Conservation (phyloP, 2,329 filamentous ascomycete genomes). For the Moelleriella libera region DNA sequence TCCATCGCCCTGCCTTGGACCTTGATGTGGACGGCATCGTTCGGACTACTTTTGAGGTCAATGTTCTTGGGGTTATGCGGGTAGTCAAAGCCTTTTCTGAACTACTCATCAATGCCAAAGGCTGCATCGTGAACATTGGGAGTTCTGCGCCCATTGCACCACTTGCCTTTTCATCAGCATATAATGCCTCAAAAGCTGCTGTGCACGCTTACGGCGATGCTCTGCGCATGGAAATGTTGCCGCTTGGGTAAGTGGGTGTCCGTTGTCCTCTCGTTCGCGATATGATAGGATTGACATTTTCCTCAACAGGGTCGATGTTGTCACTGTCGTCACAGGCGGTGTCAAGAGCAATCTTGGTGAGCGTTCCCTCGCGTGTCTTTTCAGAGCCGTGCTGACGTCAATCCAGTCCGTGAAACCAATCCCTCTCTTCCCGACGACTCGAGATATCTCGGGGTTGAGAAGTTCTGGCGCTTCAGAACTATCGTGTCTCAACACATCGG, state of each 20-base stretch:
- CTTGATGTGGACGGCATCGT: conserved; percentile 13
- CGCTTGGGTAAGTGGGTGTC: conserved; percentile 7
- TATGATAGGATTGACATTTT: neutral
- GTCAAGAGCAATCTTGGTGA: conserved; percentile 8
- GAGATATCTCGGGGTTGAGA: conserved; percentile 3
- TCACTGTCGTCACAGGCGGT: conserved; percentile 6
- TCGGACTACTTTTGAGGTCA: conserved; percentile 24
- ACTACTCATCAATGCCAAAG: conserved; percentile 9
- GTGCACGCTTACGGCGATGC: conserved; percentile 9
- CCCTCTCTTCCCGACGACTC: conserved; percentile 5
- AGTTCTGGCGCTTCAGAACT: conserved; percentile 6
- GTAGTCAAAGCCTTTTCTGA: conserved; percentile 9
- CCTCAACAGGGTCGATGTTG: conserved; percentile 5
- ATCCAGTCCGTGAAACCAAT: conserved; percentile 4
- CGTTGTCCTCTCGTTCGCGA: neutral
- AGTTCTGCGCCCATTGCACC: conserved; percentile 10
- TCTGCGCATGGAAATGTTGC: conserved; percentile 10
- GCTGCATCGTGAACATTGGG: conserved; percentile 12
- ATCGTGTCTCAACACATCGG: conserved; percentile 1
- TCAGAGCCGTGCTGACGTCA: neutral
- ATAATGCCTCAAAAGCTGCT: conserved; percentile 11
- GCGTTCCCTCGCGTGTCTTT: neutral
- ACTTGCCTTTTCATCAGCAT: conserved; percentile 7
- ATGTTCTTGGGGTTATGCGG: conserved; percentile 21
- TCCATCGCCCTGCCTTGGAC: conserved; percentile 14